phyloP scores from a whole-genome alignment of 106 monocot genomes.

The Iris macrosiphon region DNA sequence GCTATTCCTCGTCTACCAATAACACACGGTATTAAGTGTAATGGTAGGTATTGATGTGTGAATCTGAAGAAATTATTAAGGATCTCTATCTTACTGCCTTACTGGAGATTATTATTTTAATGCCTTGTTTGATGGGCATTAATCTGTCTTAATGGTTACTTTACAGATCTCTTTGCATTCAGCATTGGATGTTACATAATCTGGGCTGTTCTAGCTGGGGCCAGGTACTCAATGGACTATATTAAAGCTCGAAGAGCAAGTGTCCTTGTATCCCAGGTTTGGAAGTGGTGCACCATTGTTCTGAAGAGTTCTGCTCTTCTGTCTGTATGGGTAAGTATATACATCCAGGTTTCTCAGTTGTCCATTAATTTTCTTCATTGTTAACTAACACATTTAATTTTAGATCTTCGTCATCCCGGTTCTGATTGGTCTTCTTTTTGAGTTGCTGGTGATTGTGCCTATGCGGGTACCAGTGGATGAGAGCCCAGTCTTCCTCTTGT shows the following conservation, averaged over 20 bases:
- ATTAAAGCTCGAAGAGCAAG: constrained; percentile 45
- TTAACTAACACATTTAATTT: not conserved
- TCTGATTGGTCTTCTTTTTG: constrained; percentile 91
- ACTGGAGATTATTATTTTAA: too few species aligned
- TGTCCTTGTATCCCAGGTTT: constrained; percentile 51
- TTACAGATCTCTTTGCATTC: constrained; percentile 93
- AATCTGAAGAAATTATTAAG: not conserved
- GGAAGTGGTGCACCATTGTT: constrained; percentile 80
- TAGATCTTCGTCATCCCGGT: constrained; percentile 94
- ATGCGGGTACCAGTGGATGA: constrained; percentile 97
- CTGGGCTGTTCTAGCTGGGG: constrained; percentile 67
- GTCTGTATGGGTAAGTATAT: constrained; percentile 77
- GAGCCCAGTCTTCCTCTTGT: constrained; percentile 91
- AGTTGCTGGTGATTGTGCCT: constrained; percentile 88
- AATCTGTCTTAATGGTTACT: not conserved
- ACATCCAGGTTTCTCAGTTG: not conserved
- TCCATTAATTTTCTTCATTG: not conserved
- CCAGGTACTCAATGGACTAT: constrained; percentile 64
- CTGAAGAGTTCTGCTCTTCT: constrained; percentile 82
- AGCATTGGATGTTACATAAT: constrained; percentile 90
- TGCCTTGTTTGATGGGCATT: not conserved
- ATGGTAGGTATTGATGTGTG: constrained; percentile 42
- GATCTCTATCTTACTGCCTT: too few species aligned
- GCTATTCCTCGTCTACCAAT: constrained; percentile 84
- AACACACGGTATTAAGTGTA: constrained; percentile 96